phyloP scores from a whole-genome alignment of 176 grass and related monocot species.

The Cenchrus purpureus region DNA sequence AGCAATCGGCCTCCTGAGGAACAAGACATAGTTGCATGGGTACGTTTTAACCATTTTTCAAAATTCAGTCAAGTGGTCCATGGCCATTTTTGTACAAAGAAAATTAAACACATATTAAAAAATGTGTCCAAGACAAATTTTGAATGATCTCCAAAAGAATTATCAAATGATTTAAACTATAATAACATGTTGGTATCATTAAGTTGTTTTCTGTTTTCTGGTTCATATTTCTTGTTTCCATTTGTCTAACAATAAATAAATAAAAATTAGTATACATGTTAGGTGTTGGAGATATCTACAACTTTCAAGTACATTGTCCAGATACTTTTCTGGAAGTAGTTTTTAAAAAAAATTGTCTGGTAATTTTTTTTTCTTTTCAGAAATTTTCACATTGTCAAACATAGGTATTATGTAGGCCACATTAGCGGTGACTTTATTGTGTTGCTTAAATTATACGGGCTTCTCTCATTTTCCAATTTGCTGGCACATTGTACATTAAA shows the following conservation, averaged over 20 bases:
- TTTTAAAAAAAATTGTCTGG: not conserved
- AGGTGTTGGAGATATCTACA: slow-evolving; percentile 10
- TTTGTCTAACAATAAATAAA: not conserved
- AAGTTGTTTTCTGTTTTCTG: not conserved
- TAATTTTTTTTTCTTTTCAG: slow-evolving; percentile 16
- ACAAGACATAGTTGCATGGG: slow-evolving; percentile 73
- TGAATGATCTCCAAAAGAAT: slow-evolving; percentile 8
- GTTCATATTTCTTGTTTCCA: not conserved
- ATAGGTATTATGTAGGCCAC: not conserved
- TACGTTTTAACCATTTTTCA: slow-evolving; percentile 48
- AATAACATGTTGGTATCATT: not conserved
- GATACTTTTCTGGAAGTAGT: not conserved
- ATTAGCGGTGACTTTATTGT: not conserved
- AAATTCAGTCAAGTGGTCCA: slow-evolving; percentile 28
- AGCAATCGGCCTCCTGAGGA: slow-evolving; percentile 55
- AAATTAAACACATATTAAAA: not conserved
- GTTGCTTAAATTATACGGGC: not conserved
- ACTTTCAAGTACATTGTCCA: not conserved
- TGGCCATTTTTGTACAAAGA: slow-evolving; percentile 18
- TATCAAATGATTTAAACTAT: slow-evolving; percentile 2
- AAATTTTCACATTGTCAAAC: slow-evolving; percentile 19
- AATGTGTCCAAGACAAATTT: not conserved
- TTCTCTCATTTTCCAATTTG: not conserved
- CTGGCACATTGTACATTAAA: not conserved
- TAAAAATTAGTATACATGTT: not conserved